Evolutionary conservation across 2,329 filamentous ascomycete species (phyloP).

Genomic region (Aureobasidium sp.): DNA sequence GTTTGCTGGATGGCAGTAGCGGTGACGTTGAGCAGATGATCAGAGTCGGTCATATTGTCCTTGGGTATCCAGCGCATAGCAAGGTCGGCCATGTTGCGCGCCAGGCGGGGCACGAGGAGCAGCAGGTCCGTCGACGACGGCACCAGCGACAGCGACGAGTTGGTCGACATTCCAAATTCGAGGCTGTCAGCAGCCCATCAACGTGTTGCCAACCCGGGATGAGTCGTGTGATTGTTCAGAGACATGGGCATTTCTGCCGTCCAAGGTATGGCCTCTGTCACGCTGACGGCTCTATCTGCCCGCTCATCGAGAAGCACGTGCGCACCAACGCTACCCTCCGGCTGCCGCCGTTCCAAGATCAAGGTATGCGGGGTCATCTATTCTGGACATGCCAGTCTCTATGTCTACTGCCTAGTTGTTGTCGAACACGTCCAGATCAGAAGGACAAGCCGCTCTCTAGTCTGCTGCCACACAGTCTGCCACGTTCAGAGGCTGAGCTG

Average conservation of each 20-base stretch:
- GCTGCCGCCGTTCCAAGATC: neutral
- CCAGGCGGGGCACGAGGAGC: slow-evolving; percentile 61
- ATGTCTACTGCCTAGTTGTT: neutral
- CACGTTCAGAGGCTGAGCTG: neutral
- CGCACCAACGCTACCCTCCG: neutral
- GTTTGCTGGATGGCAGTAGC: slow-evolving; percentile 38
- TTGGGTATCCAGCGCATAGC: slow-evolving; percentile 45
- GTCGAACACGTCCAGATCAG: neutral
- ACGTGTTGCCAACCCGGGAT: neutral
- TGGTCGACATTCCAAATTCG: neutral
- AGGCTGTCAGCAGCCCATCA: neutral
- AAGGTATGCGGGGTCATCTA: neutral
- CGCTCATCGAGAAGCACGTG: neutral
- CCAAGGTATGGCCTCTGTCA: neutral
- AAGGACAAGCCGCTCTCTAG: neutral
- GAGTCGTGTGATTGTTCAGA: neutral
- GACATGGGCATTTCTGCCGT: neutral
- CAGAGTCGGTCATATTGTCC: slow-evolving; percentile 46
- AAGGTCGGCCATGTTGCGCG: slow-evolving; percentile 61
- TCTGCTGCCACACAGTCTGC: neutral
- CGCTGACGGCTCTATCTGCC: neutral
- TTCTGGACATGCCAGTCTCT: neutral
- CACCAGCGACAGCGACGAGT: slow-evolving; percentile 5
- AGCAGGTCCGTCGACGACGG: slow-evolving; percentile 48
- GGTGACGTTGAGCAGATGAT: slow-evolving; percentile 27